These are phyloP conservation scores for Nicotiana rustica DNA, from an alignment of 305 asterid species.

Conservation along the genomic window DNA sequence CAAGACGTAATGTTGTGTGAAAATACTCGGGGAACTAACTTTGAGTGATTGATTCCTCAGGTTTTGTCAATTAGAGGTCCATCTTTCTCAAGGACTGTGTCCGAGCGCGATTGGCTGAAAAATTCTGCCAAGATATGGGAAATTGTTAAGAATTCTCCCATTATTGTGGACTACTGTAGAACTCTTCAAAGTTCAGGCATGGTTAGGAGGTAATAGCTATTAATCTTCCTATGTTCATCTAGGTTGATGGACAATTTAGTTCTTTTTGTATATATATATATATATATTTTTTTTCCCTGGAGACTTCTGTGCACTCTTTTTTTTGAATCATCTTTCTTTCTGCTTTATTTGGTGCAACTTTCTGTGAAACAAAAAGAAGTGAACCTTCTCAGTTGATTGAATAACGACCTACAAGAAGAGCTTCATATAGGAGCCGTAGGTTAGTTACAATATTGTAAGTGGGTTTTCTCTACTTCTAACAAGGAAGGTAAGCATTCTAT, in stretches of 20 bases:
- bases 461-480: no score
- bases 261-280: not conserved
- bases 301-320: not conserved
- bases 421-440: no score
- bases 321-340: not conserved
- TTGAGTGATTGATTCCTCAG: conserved; percentile 46
- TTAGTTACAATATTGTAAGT: no score
- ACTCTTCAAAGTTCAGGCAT: conserved; percentile 73
- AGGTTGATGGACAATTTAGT: not conserved
- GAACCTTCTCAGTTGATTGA: no score
- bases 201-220: conserved; percentile 61
- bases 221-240: not conserved
- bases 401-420: no score
- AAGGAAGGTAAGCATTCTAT: no score
- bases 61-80: conserved; percentile 75
- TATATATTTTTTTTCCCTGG: no score
- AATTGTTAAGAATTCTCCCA: conserved; percentile 67
- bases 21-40: not conserved
- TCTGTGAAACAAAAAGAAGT: not conserved
- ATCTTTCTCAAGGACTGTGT: conserved; percentile 76
- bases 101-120: conserved; percentile 97
- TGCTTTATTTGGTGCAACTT: not conserved
- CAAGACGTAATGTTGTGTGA: not conserved
- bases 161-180: conserved; percentile 68
- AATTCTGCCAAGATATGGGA: conserved; percentile 97